These are phyloP conservation scores for Coemansia sp. DNA, from an alignment of 192 early-diverging fungal species.

Conservation along the genomic window DNA sequence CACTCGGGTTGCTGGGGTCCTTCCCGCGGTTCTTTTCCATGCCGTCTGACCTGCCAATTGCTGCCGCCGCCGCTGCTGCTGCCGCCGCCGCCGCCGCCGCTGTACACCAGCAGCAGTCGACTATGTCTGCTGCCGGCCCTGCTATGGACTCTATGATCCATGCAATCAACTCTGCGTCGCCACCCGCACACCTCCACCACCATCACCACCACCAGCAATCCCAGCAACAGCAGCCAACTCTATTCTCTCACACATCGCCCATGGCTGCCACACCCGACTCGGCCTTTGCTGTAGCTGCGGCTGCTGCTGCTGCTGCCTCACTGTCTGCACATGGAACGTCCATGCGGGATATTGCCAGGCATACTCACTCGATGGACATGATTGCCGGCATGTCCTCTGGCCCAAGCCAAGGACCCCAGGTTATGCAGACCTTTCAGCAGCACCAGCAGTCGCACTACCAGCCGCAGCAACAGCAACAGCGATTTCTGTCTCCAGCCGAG, in stretches of 20 bases:
- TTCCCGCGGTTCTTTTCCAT: constrained; percentile 37
- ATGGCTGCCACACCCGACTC: neutral
- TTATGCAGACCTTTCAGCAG: constrained; percentile 1
- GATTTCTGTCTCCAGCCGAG: neutral
- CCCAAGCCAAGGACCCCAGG: neutral
- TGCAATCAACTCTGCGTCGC: constrained; percentile 3
- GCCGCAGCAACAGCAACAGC: constrained; percentile 5
- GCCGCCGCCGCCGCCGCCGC: neutral
- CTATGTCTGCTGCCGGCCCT: neutral
- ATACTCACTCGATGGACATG: neutral
- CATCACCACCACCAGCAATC: constrained; percentile 1
- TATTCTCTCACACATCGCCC: neutral
- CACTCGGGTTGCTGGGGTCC: constrained; percentile 19
- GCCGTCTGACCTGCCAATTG: constrained; percentile 6
- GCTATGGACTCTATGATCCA: constrained; percentile 3
- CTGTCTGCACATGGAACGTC: neutral
- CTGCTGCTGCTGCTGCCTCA: neutral
- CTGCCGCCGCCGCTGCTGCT: neutral
- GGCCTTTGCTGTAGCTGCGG: neutral
- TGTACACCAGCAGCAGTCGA: constrained; percentile 5
- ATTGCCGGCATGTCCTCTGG: neutral
- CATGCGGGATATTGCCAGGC: neutral
- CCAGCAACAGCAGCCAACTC: constrained; percentile 7
- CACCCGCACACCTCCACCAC: neutral
- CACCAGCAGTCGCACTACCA: neutral